phyloP scores from a whole-genome alignment of 768 basidiomycete species.

The Polyporus arcularius region DNA sequence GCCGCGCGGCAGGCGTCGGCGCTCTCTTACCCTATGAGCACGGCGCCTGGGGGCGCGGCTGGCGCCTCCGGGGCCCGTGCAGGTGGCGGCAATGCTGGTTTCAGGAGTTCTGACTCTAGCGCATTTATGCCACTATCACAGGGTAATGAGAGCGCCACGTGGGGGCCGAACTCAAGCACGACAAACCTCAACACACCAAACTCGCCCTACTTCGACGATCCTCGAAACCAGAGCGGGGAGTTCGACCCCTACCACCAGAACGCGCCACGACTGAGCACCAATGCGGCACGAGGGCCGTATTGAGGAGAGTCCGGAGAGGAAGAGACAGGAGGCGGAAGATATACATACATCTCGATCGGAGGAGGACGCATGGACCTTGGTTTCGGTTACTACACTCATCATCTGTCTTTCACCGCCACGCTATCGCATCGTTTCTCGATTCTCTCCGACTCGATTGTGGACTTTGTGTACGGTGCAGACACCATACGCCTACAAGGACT shows the following conservation, averaged over 20 bases:
- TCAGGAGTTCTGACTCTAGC: conserved; percentile 61
- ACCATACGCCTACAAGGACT: too few species aligned
- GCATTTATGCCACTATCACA: conserved; percentile 74
- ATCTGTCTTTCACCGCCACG: conserved; percentile 9
- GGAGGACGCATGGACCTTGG: conserved; percentile 22
- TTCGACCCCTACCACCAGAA: conserved; percentile 38
- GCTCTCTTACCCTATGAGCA: conserved; percentile 41
- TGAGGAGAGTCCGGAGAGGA: conserved; percentile 3
- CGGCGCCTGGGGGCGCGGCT: conserved; percentile 31
- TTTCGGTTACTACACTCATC: conserved; percentile 11
- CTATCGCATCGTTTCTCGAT: conserved; percentile 10
- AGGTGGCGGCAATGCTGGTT: conserved; percentile 27
- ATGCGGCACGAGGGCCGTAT: conserved; percentile 17
- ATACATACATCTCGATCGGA: conserved; percentile 1
- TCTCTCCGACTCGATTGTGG: too few species aligned
- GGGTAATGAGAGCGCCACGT: conserved; percentile 55
- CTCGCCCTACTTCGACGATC: conserved; percentile 39
- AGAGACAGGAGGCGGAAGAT: background rate
- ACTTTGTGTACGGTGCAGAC: too few species aligned
- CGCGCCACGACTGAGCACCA: conserved; percentile 30
- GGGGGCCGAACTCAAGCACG: conserved; percentile 52
- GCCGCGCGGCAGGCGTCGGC: conserved; percentile 30
- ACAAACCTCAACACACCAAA: conserved; percentile 42
- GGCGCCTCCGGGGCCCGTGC: conserved; percentile 25
- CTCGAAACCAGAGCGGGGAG: conserved; percentile 33